Evolutionary conservation across 1,139 yeast genomes (phyloP).

Genomic region (Suhomyces taliae): DNA sequence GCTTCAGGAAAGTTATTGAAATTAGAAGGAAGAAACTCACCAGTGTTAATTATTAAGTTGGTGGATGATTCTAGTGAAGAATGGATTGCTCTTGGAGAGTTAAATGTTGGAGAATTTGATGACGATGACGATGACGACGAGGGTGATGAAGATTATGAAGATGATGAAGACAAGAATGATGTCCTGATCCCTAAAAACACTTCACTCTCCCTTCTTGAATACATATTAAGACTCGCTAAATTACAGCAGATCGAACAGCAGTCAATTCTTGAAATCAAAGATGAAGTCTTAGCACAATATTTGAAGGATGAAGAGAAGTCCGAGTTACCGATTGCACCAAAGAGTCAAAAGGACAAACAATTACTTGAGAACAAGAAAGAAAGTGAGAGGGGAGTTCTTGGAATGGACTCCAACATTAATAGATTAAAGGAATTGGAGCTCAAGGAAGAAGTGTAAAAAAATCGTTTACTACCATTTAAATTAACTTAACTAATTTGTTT

Average conservation of each 20-base stretch:
- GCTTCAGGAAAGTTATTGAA: conserved; percentile 70
- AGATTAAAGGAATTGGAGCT: conserved; percentile 33
- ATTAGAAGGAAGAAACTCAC: conserved; percentile 63
- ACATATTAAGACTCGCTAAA: conserved; percentile 59
- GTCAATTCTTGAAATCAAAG: conserved; percentile 56
- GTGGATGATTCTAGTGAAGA: conserved; percentile 32
- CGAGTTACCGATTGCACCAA: conserved; percentile 19
- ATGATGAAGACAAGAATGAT: conserved; percentile 16
- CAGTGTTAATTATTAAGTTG: conserved; percentile 64
- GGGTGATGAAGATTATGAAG: conserved; percentile 23
- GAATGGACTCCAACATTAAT: conserved; percentile 36
- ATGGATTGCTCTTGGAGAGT: conserved; percentile 60
- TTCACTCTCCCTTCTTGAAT: conserved; percentile 64
- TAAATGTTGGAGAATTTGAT: conserved; percentile 30
- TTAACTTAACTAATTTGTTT: neutral
- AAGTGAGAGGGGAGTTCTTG: conserved; percentile 20
- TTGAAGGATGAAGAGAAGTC: conserved; percentile 49
- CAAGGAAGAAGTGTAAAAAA: conserved; percentile 9
- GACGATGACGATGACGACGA: conserved; percentile 27
- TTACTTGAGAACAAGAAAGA: conserved; percentile 11
- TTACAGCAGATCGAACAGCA: conserved; percentile 63
- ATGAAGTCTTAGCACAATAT: conserved; percentile 66
- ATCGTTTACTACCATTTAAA: neutral
- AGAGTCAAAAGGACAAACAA: conserved; percentile 17
- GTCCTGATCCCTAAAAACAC: conserved; percentile 13